Conservation (phyloP, 495 filamentous ascomycete species). For the Astrothelium subdiscretum region DNA sequence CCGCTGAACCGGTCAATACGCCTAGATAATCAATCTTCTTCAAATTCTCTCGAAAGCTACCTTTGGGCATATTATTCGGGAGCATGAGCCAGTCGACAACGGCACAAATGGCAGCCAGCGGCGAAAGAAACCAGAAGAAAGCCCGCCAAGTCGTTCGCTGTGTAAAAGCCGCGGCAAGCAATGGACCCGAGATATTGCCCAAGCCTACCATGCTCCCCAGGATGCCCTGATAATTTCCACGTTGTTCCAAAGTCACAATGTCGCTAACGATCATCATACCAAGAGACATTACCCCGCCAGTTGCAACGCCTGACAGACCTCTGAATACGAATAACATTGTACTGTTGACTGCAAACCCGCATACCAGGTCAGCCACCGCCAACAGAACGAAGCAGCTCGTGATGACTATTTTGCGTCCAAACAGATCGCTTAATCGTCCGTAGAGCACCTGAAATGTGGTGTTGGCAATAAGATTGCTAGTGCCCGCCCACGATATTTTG, state of each 20-base stretch:
- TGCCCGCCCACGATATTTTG: slow-evolving; percentile 64
- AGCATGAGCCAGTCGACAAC: slow-evolving; percentile 27
- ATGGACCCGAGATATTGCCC: slow-evolving; percentile 21
- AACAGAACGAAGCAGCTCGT: slow-evolving; percentile 35
- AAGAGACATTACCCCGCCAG: slow-evolving; percentile 21
- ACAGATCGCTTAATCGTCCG: slow-evolving; percentile 40
- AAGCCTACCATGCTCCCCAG: slow-evolving; percentile 21
- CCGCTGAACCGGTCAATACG: slow-evolving; percentile 37
- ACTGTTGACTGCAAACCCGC: slow-evolving; percentile 32
- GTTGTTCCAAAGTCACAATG: slow-evolving; percentile 21
- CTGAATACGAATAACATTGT: slow-evolving; percentile 44
- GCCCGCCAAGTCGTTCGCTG: slow-evolving; percentile 21
- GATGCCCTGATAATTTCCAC: slow-evolving; percentile 28
- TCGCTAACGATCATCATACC: slow-evolving; percentile 27
- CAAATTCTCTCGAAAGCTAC: slow-evolving; percentile 30
- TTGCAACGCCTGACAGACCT: slow-evolving; percentile 37
- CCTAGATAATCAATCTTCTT: slow-evolving; percentile 47
- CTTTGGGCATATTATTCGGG: slow-evolving; percentile 26
- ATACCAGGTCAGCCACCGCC: slow-evolving; percentile 32
- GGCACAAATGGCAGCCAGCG: slow-evolving; percentile 17
- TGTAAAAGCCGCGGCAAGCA: slow-evolving; percentile 21
- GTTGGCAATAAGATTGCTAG: slow-evolving; percentile 61
- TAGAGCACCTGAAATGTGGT: slow-evolving; percentile 57
- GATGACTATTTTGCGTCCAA: slow-evolving; percentile 36
- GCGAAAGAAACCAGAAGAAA: slow-evolving; percentile 22